Evolutionary conservation across 2,329 filamentous ascomycete species (phyloP).

Genomic region (Plenodomus tracheiphilus): DNA sequence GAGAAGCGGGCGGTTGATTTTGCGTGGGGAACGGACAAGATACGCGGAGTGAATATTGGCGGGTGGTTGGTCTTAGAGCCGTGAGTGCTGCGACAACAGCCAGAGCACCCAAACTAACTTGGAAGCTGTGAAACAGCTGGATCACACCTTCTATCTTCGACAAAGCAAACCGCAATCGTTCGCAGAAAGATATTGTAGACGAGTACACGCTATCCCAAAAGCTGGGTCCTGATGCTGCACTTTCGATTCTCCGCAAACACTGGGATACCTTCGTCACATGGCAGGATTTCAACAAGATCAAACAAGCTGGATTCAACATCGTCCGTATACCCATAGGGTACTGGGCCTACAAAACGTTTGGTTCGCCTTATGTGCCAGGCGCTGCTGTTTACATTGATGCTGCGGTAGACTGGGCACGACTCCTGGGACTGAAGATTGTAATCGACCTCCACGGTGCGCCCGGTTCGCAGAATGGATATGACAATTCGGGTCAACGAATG

Average conservation of each 20-base stretch:
- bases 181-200: conserved; percentile 48
- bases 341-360: conserved; percentile 60
- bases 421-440: conserved; percentile 58
- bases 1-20: conserved; percentile 47
- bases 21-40: conserved; percentile 53
- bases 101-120: background rate
- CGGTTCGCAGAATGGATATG: conserved; percentile 63
- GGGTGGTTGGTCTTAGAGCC: conserved; percentile 56
- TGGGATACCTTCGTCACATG: conserved; percentile 57
- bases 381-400: conserved; percentile 58
- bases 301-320: conserved; percentile 60
- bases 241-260: conserved; percentile 51
- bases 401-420: conserved; percentile 61
- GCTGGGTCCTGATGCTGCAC: conserved; percentile 52
- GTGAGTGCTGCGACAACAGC: conserved; percentile 24
- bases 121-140: conserved; percentile 49
- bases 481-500: conserved; percentile 61
- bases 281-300: conserved; percentile 61
- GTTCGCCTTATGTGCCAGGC: conserved; percentile 56
- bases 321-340: conserved; percentile 63
- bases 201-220: conserved; percentile 57
- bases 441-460: conserved; percentile 63
- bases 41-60: conserved; percentile 57
- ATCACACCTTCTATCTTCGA: conserved; percentile 63
- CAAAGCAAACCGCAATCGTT: conserved; percentile 22